These are phyloP conservation scores for Spathaspora girioi DNA, from an alignment of 805 yeast species.

Conservation along the genomic window DNA sequence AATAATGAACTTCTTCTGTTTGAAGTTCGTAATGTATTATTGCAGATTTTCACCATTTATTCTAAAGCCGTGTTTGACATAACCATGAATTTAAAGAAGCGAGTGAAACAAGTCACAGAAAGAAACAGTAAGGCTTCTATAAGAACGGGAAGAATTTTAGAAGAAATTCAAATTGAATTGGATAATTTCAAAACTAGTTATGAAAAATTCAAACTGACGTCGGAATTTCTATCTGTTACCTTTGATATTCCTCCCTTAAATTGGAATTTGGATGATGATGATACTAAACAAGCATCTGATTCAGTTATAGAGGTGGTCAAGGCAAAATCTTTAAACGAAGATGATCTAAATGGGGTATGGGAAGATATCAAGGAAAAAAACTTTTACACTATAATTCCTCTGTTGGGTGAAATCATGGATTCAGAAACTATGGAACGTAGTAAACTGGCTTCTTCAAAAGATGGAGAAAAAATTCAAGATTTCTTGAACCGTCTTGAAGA, in stretches of 20 bases:
- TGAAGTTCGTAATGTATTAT: slow-evolving; percentile 21
- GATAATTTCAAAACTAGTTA: slow-evolving; percentile 29
- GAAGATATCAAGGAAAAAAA: slow-evolving; percentile 58
- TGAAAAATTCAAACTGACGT: slow-evolving; percentile 42
- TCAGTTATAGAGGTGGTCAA: slow-evolving; percentile 21
- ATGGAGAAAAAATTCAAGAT: slow-evolving; percentile 37
- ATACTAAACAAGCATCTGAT: slow-evolving; percentile 4
- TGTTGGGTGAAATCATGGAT: slow-evolving; percentile 22
- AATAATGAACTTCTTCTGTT: slow-evolving; percentile 23
- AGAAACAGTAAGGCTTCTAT: slow-evolving; percentile 54
- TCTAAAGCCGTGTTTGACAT: slow-evolving; percentile 38
- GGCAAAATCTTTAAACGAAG: slow-evolving; percentile 19
- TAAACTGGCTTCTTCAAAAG: slow-evolving; percentile 14
- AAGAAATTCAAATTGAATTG: slow-evolving; percentile 36
- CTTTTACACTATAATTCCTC: slow-evolving; percentile 60
- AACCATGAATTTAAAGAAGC: slow-evolving; percentile 32
- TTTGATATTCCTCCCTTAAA: slow-evolving; percentile 15
- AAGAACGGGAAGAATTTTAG: slow-evolving; percentile 59
- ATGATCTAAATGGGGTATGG: slow-evolving; percentile 45
- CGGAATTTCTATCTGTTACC: slow-evolving; percentile 41
- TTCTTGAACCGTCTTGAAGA: slow-evolving; percentile 43
- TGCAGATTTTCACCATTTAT: slow-evolving; percentile 39
- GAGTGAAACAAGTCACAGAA: slow-evolving; percentile 29
- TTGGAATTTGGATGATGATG: slow-evolving; percentile 2
- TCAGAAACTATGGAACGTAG: slow-evolving; percentile 7